Evolutionary conservation across 2,329 filamentous ascomycete genomes (phyloP), one percentile per base, ranked within the genome.

Genomic region (Stachybotrys chartarum): DNA sequence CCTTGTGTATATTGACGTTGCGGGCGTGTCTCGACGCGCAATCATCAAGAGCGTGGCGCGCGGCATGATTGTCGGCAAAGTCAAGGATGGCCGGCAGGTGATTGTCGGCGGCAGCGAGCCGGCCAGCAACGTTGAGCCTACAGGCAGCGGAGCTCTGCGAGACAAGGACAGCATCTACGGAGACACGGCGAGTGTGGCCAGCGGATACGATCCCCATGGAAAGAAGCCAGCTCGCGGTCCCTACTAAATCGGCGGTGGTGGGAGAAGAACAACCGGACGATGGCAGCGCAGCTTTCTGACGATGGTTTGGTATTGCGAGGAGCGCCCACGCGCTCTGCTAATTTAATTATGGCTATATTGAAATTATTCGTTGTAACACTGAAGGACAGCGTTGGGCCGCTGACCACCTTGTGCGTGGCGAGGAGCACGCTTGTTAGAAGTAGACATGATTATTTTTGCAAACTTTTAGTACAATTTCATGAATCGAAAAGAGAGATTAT

Each of bases 1-100:
- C 6, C 79, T 99, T 31, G 94, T 99, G 35, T 99, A 99, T 68
- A 96, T 99, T 58, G 94, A 99, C 64, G 93, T 95, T 1, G 88
- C 92, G 0, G 94, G 94, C 42, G 94, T 99, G 1, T 96, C 90
- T 55, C 81, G 94, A 47, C 84, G 86, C 58, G 94, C 94, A 0
- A 84, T 99, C 48, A 82, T 99, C 68, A 99, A 97, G 78, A 90
- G 88, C 47, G 94, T 97, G 1, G 94, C 92, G 18, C 97, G 96
- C 76, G 91, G 94, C 46, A 97, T 99, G 94, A 86, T 95, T 0
- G 85, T 95, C 6, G 90, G 90, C 42, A 85, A 85, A 60, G 89
- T 93, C 51, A 82, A 84, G 56, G 86, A 86, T 44, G 88, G 87
- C 5, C 84, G 88, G 2, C 82, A 90, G 61, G 78, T 91, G 18